A percentile compares a stretch with the other conserved stretches of the same genome.
phyloP scores from a whole-genome alignment of 345 rosid genomes.

The Murraya koenigii region DNA sequence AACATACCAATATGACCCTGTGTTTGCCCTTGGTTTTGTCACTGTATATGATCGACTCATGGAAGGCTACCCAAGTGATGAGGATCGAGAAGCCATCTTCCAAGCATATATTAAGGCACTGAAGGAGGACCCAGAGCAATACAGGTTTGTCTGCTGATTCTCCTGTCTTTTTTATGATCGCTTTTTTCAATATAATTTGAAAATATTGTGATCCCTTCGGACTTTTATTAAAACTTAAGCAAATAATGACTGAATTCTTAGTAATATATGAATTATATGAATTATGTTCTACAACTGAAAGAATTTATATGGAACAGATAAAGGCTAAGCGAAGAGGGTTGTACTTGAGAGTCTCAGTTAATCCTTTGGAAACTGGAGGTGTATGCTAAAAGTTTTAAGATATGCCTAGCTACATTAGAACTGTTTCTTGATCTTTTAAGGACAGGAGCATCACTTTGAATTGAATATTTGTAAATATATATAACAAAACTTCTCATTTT shows the following conservation, averaged over 20 bases:
- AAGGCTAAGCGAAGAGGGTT: neutral
- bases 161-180: neutral
- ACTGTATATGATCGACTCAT: conserved; percentile 95
- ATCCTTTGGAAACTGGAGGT: neutral
- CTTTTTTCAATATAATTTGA: neutral
- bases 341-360: neutral
- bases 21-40: conserved; percentile 95
- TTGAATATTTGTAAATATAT: neutral
- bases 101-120: conserved; percentile 77
- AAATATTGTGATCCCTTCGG: neutral
- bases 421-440: neutral
- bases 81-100: conserved; percentile 85
- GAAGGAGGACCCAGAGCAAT: conserved; percentile 85
- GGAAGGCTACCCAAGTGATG: conserved; percentile 95
- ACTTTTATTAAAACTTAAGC: neutral
- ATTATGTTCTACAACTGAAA: neutral
- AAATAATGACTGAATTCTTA: neutral
- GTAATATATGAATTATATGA: neutral
- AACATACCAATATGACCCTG: conserved; percentile 74
- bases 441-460: neutral
- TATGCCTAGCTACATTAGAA: neutral
- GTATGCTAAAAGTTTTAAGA: neutral
- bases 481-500: neutral
- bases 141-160: conserved; percentile 50
- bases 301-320: too few relatives aligned